Percentiles rank a stretch among this genome's conserved stretches.
Evolutionary conservation across 225 moss, liverwort and hornwort genomes (phyloP).

Genomic region (Takakia lepidozioides): DNA sequence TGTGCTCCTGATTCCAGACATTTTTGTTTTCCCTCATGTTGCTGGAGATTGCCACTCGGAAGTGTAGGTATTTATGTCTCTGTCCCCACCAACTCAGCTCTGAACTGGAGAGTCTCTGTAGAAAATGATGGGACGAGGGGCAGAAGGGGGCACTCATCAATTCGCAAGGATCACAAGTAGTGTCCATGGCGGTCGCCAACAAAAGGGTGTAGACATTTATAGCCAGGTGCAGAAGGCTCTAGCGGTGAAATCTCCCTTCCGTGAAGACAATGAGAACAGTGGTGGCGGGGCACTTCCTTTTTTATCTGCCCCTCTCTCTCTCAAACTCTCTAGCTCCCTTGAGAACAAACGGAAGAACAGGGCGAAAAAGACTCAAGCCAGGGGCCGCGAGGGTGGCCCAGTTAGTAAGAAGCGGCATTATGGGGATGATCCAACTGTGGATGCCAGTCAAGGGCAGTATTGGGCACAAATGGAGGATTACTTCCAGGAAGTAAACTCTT

Average conservation of each 20-base stretch:
- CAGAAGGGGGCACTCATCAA: slow-evolving; percentile 47
- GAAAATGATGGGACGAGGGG: slow-evolving; percentile 73
- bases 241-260: slow-evolving; percentile 17
- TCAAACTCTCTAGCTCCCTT: slow-evolving; percentile 19
- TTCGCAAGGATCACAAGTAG: slow-evolving; percentile 29
- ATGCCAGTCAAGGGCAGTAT: slow-evolving; percentile 28
- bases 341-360: slow-evolving; percentile 37
- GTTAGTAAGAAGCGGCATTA: slow-evolving; percentile 37
- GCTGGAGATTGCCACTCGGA: no score
- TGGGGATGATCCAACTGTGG: slow-evolving; percentile 40
- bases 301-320: slow-evolving; percentile 24
- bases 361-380: slow-evolving; percentile 51
- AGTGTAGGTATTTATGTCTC: no score
- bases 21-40: no score
- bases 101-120: slow-evolving; percentile 28
- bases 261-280: slow-evolving; percentile 17
- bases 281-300: slow-evolving; percentile 17
- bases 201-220: slow-evolving; percentile 15
- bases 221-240: slow-evolving; percentile 43
- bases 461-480: slow-evolving; percentile 65
- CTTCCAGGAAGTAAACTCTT: slow-evolving; percentile 38
- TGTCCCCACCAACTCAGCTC: no score
- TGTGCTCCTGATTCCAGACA: no score
- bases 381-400: slow-evolving; percentile 39
- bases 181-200: slow-evolving; percentile 10